phyloP scores from a whole-genome alignment of 2,329 filamentous ascomycete species.

The Curvularia sp. region DNA sequence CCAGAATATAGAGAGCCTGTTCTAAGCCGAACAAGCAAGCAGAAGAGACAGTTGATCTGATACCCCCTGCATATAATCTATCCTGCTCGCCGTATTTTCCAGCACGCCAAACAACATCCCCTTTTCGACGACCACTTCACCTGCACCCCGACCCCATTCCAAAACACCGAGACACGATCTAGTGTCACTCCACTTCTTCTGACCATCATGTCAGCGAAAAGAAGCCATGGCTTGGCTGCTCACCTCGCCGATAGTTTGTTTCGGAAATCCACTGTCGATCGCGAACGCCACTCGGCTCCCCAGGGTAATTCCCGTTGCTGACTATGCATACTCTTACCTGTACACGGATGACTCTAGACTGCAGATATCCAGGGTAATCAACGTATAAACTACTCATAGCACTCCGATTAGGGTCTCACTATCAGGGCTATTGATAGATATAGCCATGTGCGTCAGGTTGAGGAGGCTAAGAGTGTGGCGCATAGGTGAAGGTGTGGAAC shows the following conservation, averaged over 20 bases:
- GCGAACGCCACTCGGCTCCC: slow-evolving; percentile 13
- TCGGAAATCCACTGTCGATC: slow-evolving; percentile 6
- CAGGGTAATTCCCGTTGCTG: slow-evolving; percentile 16
- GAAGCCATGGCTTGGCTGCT: not conserved
- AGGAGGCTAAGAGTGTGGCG: slow-evolving; percentile 9
- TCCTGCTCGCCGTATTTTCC: not conserved
- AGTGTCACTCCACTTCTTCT: not conserved
- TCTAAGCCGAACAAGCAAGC: not conserved
- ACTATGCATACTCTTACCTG: slow-evolving; percentile 9
- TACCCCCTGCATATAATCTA: not conserved
- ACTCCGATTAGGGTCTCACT: slow-evolving; percentile 5
- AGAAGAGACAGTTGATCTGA: not conserved
- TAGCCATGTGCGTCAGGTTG: not conserved
- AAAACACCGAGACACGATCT: not conserved
- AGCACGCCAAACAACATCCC: slow-evolving; percentile 1
- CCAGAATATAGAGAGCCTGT: not conserved
- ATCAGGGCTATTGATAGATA: slow-evolving; percentile 15
- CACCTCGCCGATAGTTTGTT: slow-evolving; percentile 4
- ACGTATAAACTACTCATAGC: not conserved
- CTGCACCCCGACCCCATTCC: not conserved
- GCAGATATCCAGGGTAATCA: slow-evolving; percentile 3
- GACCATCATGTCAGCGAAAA: slow-evolving; percentile 2
- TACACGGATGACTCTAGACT: slow-evolving; percentile 1
- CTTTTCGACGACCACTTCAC: not conserved
- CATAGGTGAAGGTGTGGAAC: slow-evolving; percentile 13